Evolutionary conservation across 345 rosid species (phyloP).

Genomic region (Heritiera littoralis): DNA sequence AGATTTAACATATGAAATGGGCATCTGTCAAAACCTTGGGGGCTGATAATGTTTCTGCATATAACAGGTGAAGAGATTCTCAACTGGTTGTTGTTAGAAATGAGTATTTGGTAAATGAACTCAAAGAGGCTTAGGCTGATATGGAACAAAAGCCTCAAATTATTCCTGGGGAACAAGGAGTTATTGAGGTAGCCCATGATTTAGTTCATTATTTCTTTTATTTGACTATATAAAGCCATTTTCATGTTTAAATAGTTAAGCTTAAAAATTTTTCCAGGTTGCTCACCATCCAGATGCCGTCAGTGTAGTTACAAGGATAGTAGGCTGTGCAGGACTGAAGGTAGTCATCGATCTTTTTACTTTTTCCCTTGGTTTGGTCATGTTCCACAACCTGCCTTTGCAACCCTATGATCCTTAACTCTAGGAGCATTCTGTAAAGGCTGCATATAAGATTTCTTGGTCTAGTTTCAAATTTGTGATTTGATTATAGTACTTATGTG

Average conservation of each 20-base stretch:
- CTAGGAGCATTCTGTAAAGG: background rate
- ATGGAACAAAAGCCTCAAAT: slow-evolving; percentile 66
- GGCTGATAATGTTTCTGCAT: slow-evolving; percentile 18
- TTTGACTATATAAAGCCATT: no score
- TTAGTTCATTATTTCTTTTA: no score
- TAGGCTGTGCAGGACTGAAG: slow-evolving; percentile 97
- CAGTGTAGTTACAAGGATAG: slow-evolving; percentile 91
- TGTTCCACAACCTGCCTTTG: background rate
- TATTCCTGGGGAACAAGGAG: no score
- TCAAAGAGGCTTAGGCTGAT: slow-evolving; percentile 80
- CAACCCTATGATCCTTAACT: background rate
- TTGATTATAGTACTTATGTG: background rate
- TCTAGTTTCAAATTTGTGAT: background rate
- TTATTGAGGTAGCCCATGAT: no score
- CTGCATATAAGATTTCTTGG: background rate
- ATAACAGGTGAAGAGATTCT: slow-evolving; percentile 75
- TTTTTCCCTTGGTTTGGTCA: background rate
- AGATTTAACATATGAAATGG: background rate
- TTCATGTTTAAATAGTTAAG: slow-evolving; percentile 19
- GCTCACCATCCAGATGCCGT: slow-evolving; percentile 94
- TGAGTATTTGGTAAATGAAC: slow-evolving; percentile 67
- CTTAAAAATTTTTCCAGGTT: slow-evolving; percentile 51
- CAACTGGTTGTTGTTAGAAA: slow-evolving; percentile 78
- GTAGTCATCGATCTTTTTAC: slow-evolving; percentile 28
- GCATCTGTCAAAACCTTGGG: background rate